Evolutionary conservation across 345 rosid genomes (phyloP).

Genomic region (Microthlaspi erraticum): DNA sequence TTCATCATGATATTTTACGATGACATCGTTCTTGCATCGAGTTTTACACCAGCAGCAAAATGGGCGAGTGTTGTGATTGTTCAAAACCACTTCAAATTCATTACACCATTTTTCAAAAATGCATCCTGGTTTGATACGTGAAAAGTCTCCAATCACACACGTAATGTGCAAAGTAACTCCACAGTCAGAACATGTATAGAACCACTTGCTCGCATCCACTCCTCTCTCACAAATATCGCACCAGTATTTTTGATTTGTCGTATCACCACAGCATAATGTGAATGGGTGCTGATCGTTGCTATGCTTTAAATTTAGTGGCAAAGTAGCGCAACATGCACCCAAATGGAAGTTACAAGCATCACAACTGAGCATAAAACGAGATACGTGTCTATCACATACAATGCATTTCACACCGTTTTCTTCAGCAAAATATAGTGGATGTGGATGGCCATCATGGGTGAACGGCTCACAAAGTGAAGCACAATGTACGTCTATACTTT

Average conservation of each 20-base stretch:
- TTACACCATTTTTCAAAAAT: background rate
- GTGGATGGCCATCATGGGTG: constrained; percentile 1
- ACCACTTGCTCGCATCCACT: background rate
- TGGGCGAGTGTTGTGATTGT: constrained; percentile 12
- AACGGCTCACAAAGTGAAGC: constrained; percentile 22
- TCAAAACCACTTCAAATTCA: background rate
- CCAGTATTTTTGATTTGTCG: background rate
- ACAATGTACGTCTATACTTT: constrained; percentile 19
- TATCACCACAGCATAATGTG: background rate
- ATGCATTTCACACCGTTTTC: background rate
- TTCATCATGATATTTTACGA: constrained; percentile 8
- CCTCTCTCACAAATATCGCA: constrained; percentile 18
- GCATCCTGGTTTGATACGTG: background rate
- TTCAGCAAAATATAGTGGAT: constrained; percentile 5
- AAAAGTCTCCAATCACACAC: constrained; percentile 23
- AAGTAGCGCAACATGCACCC: background rate
- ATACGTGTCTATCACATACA: background rate
- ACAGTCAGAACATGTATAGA: constrained; percentile 16
- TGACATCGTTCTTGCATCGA: constrained; percentile 30
- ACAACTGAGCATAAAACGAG: background rate
- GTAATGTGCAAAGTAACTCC: background rate
- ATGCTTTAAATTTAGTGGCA: constrained; percentile 1
- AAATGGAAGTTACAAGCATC: background rate
- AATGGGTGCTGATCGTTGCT: constrained; percentile 28
- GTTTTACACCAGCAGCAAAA: constrained; percentile 8